Evolutionary conservation across 2,329 filamentous ascomycete species (phyloP).

Genomic region (Dendryphion nanum): DNA sequence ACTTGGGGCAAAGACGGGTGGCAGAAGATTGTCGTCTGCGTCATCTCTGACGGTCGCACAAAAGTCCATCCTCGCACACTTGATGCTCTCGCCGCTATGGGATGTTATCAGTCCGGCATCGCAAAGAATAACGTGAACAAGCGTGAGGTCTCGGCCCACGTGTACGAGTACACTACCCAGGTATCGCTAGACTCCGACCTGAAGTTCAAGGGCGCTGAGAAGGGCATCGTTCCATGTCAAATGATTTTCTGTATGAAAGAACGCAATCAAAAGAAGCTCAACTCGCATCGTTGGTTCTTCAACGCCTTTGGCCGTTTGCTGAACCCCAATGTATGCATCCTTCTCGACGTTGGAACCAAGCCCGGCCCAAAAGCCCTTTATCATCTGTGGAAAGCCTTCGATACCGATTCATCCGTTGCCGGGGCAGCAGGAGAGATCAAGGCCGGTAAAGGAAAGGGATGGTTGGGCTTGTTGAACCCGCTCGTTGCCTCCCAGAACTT

Average conservation of each 20-base stretch:
- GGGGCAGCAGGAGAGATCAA: constrained; percentile 98
- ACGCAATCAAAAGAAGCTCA: constrained; percentile 95
- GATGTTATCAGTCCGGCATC: constrained; percentile 96
- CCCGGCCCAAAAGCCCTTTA: constrained; percentile 90
- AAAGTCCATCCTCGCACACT: constrained; percentile 91
- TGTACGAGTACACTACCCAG: constrained; percentile 98
- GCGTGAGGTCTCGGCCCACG: constrained; percentile 90
- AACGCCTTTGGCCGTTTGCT: constrained; percentile 92
- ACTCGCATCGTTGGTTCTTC: constrained; percentile 99
- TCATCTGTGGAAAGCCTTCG: constrained; percentile 97
- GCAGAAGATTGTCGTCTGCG: constrained; percentile 98
- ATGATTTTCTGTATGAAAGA: constrained; percentile 99
- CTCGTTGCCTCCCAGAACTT: constrained; percentile 97
- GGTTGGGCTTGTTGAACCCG: constrained; percentile 83
- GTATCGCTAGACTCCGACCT: constrained; percentile 93
- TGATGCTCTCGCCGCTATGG: constrained; percentile 92
- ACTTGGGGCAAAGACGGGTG: constrained; percentile 97
- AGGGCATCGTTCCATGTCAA: constrained; percentile 96
- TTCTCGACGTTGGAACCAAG: constrained; percentile 93
- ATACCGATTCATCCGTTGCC: constrained; percentile 94
- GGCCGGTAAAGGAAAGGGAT: constrained; percentile 86
- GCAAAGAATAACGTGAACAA: constrained; percentile 98
- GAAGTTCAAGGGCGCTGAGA: constrained; percentile 98
- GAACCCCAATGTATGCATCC: constrained; percentile 93
- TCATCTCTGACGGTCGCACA: constrained; percentile 91